A percentile compares a stretch with the other conserved stretches of the same genome.
Conservation (phyloP, 306 rosid species). For the Prunus kanzakura region DNA sequence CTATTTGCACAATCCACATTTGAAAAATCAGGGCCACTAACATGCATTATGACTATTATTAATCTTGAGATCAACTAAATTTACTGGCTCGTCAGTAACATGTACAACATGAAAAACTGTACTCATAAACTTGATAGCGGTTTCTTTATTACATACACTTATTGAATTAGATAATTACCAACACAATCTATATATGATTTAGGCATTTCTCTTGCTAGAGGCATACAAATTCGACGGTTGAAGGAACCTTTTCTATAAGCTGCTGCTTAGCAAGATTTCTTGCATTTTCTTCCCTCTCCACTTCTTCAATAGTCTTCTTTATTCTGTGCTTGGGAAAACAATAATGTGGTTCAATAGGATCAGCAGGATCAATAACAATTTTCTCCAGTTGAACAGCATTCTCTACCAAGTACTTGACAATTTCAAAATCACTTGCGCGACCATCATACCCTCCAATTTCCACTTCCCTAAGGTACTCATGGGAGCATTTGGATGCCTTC, state of each 20-base stretch:
- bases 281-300: background rate
- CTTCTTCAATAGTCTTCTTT: background rate
- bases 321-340: slow-evolving; percentile 11
- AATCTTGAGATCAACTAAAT: background rate
- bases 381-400: slow-evolving; percentile 1
- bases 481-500: slow-evolving; percentile 4
- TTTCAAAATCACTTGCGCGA: background rate
- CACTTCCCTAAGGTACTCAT: background rate
- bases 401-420: background rate
- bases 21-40: too few species aligned
- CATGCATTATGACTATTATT: background rate
- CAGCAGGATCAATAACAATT: slow-evolving; percentile 12
- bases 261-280: background rate
- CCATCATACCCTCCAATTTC: slow-evolving; percentile 8
- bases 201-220: background rate
- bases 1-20: too few species aligned
- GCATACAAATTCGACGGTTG: background rate
- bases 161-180: background rate
- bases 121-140: background rate
- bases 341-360: slow-evolving; percentile 13
- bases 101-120: background rate
- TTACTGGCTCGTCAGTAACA: background rate
- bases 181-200: background rate
- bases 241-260: background rate
- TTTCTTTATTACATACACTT: background rate